A percentile compares a stretch with the other conserved stretches of the same genome.
These are phyloP conservation scores for Sclerotinia glacialis DNA, from an alignment of 2,329 filamentous ascomycete genomes.

Conservation along the genomic window DNA sequence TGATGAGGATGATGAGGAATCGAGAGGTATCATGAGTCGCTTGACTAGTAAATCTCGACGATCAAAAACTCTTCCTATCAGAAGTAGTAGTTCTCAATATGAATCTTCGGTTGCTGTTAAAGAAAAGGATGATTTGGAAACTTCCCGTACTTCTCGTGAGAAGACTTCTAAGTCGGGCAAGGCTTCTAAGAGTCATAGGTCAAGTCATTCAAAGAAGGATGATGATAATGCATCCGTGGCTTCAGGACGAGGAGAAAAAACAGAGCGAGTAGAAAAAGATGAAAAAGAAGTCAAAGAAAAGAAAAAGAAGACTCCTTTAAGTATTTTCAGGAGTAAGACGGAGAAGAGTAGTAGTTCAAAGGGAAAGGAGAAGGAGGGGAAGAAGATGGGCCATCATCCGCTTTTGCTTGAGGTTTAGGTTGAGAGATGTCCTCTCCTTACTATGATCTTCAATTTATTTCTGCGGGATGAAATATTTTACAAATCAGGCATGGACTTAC, in stretches of 20 bases:
- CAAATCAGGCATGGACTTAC: no score
- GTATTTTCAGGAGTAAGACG: slow-evolving; percentile 12
- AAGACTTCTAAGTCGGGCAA: not conserved
- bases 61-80: not conserved
- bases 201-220: slow-evolving; percentile 14
- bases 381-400: slow-evolving; percentile 22
- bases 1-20: slow-evolving; percentile 5
- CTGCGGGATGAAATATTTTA: no score
- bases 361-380: slow-evolving; percentile 17
- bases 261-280: not conserved
- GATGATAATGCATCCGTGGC: not conserved
- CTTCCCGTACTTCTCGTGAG: not conserved
- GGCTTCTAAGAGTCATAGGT: not conserved
- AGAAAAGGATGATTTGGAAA: not conserved
- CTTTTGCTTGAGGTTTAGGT: not conserved
- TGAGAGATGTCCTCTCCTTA: no score
- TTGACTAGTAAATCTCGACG: slow-evolving; percentile 9
- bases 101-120: not conserved
- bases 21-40: slow-evolving; percentile 4
- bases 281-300: not conserved
- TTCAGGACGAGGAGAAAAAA: not conserved
- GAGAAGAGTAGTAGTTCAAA: slow-evolving; percentile 14
- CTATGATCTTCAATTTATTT: no score
- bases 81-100: not conserved
- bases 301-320: slow-evolving; percentile 18